Evolutionary conservation across 306 rosid species (phyloP).

Genomic region (Lablab purpureus): DNA sequence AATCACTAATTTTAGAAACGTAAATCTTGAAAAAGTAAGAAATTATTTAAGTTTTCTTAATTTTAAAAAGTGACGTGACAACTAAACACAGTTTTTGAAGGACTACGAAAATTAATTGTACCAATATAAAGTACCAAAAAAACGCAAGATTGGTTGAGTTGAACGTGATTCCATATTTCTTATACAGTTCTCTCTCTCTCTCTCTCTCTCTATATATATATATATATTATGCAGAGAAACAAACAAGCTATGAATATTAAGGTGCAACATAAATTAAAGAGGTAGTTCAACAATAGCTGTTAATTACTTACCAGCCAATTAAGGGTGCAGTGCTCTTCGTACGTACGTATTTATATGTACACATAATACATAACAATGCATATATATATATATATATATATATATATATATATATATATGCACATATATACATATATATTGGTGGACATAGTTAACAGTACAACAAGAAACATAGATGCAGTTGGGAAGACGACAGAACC

Average conservation of each 20-base stretch:
- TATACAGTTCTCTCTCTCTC: conserved; percentile 22
- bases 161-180: background rate
- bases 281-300: conserved; percentile 42
- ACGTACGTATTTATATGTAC: conserved; percentile 6
- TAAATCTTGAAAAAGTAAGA: background rate
- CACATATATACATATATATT: background rate
- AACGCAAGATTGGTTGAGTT: background rate
- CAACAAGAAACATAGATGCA: conserved; percentile 35
- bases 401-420: too few species aligned
- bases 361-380: background rate
- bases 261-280: conserved; percentile 32
- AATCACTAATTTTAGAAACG: too few species aligned
- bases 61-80: too few species aligned
- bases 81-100: background rate
- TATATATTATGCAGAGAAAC: background rate
- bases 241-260: background rate
- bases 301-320: conserved; percentile 1
- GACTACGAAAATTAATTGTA: background rate
- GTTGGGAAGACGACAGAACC: conserved; percentile 38
- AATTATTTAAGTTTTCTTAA: too few species aligned
- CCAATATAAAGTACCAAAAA: background rate
- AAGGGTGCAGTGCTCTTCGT: background rate
- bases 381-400: background rate
- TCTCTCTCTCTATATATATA: too few species aligned
- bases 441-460: conserved; percentile 28